A percentile compares a stretch with the other conserved stretches of the same genome.
These are phyloP conservation scores for Gentiana macrophylla DNA, from an alignment of 257 asterid genomes.

Conservation along the genomic window DNA sequence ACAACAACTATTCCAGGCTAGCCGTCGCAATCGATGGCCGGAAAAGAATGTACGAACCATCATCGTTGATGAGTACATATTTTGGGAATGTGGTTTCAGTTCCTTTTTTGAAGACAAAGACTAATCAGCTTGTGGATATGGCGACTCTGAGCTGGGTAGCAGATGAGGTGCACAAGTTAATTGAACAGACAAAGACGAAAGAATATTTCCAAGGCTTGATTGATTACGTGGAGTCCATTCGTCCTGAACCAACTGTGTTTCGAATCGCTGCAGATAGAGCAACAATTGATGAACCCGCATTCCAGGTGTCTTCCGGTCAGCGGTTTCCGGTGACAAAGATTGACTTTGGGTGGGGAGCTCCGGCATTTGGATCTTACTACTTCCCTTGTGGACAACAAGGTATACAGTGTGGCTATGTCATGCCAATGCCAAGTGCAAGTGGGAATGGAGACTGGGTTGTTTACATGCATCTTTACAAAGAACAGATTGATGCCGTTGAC, in stretches of 20 bases:
- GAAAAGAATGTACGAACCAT: constrained; percentile 23
- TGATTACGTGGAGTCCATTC: constrained; percentile 66
- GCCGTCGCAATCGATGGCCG: constrained; percentile 73
- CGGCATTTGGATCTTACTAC: constrained; percentile 44
- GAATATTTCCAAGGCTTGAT: constrained; percentile 57
- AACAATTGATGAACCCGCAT: constrained; percentile 40
- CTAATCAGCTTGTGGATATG: constrained; percentile 22
- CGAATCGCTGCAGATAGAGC: constrained; percentile 30
- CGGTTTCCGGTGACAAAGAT: constrained; percentile 32
- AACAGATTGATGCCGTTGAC: constrained; percentile 42
- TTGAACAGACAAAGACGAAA: constrained; percentile 19
- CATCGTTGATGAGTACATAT: constrained; percentile 15
- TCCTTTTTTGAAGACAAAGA: constrained; percentile 42
- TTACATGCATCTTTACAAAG: constrained; percentile 39
- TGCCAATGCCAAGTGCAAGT: constrained; percentile 53
- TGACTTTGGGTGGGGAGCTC: constrained; percentile 58
- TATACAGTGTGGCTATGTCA: constrained; percentile 50
- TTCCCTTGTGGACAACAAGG: constrained; percentile 59
- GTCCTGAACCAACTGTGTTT: constrained; percentile 31
- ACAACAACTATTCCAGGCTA: constrained; percentile 22
- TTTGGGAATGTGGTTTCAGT: constrained; percentile 56
- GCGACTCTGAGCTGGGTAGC: constrained; percentile 39
- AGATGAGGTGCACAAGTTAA: constrained; percentile 28
- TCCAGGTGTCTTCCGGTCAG: constrained; percentile 49
- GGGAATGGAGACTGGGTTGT: constrained; percentile 70